phyloP scores from a whole-genome alignment of 164 flowering plant species.

The Tetracentron sinense region DNA sequence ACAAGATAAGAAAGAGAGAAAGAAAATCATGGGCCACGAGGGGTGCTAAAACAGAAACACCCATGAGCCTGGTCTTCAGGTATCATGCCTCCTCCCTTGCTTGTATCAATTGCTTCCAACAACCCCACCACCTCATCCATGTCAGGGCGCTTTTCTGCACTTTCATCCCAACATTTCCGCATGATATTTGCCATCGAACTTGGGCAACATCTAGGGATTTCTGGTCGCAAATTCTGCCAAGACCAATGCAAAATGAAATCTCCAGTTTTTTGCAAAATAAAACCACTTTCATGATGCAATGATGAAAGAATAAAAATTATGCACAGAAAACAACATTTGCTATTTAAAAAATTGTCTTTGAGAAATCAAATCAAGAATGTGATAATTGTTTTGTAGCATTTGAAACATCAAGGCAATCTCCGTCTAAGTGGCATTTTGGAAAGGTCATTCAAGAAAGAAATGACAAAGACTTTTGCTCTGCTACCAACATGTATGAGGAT shows the following conservation, averaged over 20 bases:
- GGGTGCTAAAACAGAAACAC: constrained; percentile 54
- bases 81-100: constrained; percentile 94
- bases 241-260: not conserved
- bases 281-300: no score
- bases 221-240: constrained; percentile 52
- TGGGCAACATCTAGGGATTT: constrained; percentile 85
- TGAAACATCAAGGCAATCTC: no score
- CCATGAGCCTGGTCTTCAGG: constrained; percentile 61
- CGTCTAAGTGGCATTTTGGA: no score
- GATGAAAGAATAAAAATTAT: no score
- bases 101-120: constrained; percentile 83
- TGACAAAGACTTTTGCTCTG: no score
- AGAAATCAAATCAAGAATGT: no score
- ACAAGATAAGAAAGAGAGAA: not conserved
- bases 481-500: no score
- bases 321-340: no score
- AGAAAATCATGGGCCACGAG: constrained; percentile 57
- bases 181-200: constrained; percentile 58
- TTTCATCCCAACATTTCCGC: constrained; percentile 83
- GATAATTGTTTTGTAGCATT: no score
- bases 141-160: constrained; percentile 70
- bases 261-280: no score
- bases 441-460: no score
- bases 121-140: constrained; percentile 82
- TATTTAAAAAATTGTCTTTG: no score